Evolutionary conservation across 2,329 filamentous ascomycete species (phyloP).

Genomic region (Harringtonia lauricola): DNA sequence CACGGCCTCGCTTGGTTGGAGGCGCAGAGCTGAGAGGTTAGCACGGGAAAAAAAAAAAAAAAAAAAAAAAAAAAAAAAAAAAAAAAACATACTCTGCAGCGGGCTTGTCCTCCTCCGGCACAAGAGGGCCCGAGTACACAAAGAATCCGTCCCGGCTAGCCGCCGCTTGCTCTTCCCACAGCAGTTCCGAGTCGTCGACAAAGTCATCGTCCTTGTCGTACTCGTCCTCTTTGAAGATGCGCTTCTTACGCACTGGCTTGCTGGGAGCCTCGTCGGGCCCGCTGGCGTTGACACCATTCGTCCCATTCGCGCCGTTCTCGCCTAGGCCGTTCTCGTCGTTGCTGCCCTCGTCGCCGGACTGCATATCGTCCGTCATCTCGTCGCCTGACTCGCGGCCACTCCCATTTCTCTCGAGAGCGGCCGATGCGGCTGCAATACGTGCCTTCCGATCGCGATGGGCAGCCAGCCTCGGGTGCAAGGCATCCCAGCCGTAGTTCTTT

Average conservation of each 20-base stretch:
- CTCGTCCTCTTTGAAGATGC: slow-evolving; percentile 70
- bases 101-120: slow-evolving; percentile 75
- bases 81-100: slow-evolving; percentile 34
- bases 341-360: slow-evolving; percentile 63
- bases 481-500: slow-evolving; percentile 89
- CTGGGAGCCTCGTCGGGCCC: slow-evolving; percentile 49
- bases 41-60: slow-evolving; percentile 14
- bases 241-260: slow-evolving; percentile 63
- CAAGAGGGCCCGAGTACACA: slow-evolving; percentile 86
- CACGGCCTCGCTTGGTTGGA: slow-evolving; percentile 57
- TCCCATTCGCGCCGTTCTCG: slow-evolving; percentile 23
- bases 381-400: slow-evolving; percentile 60
- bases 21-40: slow-evolving; percentile 54
- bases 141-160: slow-evolving; percentile 96
- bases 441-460: slow-evolving; percentile 80
- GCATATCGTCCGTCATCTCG: slow-evolving; percentile 69
- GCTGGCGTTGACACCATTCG: slow-evolving; percentile 25
- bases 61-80: background rate
- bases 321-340: slow-evolving; percentile 71
- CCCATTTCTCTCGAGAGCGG: slow-evolving; percentile 67
- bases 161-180: slow-evolving; percentile 92
- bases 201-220: slow-evolving; percentile 78
- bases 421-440: slow-evolving; percentile 79
- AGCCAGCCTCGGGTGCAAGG: slow-evolving; percentile 80
- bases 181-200: slow-evolving; percentile 84